These are phyloP conservation scores for Heterobasidion occidentale DNA, from an alignment of 1,284 basidiomycete species.

Conservation along the genomic window DNA sequence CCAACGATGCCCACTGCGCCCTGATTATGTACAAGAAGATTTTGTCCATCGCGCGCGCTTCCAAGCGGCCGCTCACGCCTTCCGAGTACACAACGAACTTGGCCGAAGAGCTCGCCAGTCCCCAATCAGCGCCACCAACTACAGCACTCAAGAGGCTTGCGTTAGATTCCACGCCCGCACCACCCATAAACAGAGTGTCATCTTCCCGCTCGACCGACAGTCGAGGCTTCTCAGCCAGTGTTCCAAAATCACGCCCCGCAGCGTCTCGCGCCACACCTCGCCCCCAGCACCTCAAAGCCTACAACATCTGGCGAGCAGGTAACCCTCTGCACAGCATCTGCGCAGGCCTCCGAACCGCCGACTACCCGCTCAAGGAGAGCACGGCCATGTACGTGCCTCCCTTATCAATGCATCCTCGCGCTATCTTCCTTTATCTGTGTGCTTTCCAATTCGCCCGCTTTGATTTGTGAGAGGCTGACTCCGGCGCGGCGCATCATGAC, in stretches of 20 bases:
- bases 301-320: slow-evolving; percentile 45
- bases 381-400: slow-evolving; percentile 42
- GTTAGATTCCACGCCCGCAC: background rate
- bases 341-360: slow-evolving; percentile 26
- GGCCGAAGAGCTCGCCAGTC: slow-evolving; percentile 5
- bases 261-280: slow-evolving; percentile 14
- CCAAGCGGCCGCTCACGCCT: slow-evolving; percentile 19
- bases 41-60: slow-evolving; percentile 25
- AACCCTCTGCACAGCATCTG: slow-evolving; percentile 44
- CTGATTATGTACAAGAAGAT: slow-evolving; percentile 40
- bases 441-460: background rate
- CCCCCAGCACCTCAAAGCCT: slow-evolving; percentile 44
- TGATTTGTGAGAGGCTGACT: slow-evolving; percentile 1
- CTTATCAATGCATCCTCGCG: background rate
- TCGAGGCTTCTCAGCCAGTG: background rate
- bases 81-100: slow-evolving; percentile 23
- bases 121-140: background rate
- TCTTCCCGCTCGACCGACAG: background rate
- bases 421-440: background rate
- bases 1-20: slow-evolving; percentile 51
- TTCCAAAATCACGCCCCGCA: background rate
- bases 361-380: slow-evolving; percentile 39
- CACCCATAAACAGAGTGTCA: background rate
- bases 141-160: background rate
- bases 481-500: background rate